Conservation (phyloP, 495 filamentous ascomycete genomes). For the Elaphomyces granulatus region DNA sequence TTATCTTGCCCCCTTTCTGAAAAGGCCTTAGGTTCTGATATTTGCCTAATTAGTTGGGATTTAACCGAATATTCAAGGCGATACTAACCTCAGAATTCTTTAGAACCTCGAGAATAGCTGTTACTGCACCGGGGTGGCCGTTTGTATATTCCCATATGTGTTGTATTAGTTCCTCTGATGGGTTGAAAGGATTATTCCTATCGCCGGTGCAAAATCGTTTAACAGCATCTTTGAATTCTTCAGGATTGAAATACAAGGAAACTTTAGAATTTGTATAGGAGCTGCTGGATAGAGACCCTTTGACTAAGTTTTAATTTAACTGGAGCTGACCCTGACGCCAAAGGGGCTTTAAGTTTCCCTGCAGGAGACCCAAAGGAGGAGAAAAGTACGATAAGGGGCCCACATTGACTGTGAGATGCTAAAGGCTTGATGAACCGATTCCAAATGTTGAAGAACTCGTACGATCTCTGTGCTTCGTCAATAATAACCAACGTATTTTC, state of each 20-base stretch:
- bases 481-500: constrained; percentile 9
- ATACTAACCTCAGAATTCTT: no score
- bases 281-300: no score
- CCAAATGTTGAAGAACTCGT: constrained; percentile 7
- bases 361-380: no score
- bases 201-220: constrained; percentile 1
- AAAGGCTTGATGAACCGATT: constrained; percentile 7
- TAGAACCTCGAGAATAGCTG: constrained; percentile 1
- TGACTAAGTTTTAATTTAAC: no score
- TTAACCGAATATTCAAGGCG: no score
- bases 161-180: constrained; percentile 4
- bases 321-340: no score
- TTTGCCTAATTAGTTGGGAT: no score
- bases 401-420: neutral
- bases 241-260: no score
- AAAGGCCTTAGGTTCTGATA: no score
- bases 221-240: constrained; percentile 9
- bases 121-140: constrained; percentile 11
- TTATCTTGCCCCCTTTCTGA: no score
- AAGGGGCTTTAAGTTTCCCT: no score
- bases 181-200: neutral
- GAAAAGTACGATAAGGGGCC: neutral
- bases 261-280: no score
- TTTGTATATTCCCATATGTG: constrained; percentile 10
- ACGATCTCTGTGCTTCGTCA: constrained; percentile 13